Conservation (phyloP, 1,284 basidiomycete genomes). For the Athelia psychrophila region DNA sequence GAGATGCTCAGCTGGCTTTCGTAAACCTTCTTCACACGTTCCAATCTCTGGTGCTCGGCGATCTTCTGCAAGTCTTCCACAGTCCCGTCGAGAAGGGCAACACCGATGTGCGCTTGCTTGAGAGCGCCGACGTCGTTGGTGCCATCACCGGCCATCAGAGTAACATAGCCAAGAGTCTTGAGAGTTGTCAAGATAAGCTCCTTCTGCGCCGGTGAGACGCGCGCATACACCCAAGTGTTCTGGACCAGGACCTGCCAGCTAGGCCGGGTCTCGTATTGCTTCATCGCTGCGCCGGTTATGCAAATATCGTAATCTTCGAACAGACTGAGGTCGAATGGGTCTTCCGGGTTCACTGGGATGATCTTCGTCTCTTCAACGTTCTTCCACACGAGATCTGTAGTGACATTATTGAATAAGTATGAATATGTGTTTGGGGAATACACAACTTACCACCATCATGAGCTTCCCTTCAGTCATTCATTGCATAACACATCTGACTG, state of each 20-base stretch:
- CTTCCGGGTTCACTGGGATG: constrained; percentile 76
- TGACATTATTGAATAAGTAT: not conserved
- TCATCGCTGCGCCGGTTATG: constrained; percentile 89
- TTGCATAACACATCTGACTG: too few species aligned
- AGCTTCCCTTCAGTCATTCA: too few species aligned
- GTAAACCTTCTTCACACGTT: constrained; percentile 93
- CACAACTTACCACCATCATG: constrained; percentile 62
- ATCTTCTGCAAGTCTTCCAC: constrained; percentile 91
- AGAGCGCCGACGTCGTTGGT: constrained; percentile 97
- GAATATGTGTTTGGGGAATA: too few species aligned
- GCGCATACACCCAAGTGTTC: constrained; percentile 95
- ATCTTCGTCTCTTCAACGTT: constrained; percentile 89
- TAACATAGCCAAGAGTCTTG: constrained; percentile 84
- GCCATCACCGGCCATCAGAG: constrained; percentile 96
- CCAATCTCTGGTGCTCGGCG: constrained; percentile 85
- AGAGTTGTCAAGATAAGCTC: constrained; percentile 89
- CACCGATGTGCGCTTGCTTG: constrained; percentile 94
- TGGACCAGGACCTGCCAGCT: constrained; percentile 81
- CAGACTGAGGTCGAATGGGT: constrained; percentile 75
- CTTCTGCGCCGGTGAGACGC: constrained; percentile 94
- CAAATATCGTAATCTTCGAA: constrained; percentile 91
- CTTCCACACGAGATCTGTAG: constrained; percentile 80
- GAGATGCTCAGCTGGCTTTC: constrained; percentile 91
- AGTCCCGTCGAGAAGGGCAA: constrained; percentile 89
- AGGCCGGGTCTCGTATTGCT: constrained; percentile 68